These are phyloP conservation scores for Chamaecrista fasciculata DNA, from an alignment of 306 rosid species.

Conservation along the genomic window DNA sequence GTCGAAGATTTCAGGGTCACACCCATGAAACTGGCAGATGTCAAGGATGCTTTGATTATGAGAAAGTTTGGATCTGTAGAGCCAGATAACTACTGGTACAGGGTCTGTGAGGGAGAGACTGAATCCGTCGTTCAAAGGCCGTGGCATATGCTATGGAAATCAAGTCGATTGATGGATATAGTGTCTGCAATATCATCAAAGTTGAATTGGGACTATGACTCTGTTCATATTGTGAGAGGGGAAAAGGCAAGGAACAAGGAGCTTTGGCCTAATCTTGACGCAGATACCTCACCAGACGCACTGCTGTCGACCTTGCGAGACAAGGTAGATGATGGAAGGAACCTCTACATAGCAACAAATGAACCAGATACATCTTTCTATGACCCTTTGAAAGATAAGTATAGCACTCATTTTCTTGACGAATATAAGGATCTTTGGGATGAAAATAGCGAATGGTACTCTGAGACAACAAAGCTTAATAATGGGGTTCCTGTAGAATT, in stretches of 20 bases:
- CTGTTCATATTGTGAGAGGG: slow-evolving; percentile 91
- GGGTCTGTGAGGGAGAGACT: slow-evolving; percentile 97
- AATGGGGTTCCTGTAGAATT: slow-evolving; percentile 74
- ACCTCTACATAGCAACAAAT: slow-evolving; percentile 82
- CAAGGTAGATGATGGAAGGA: slow-evolving; percentile 83
- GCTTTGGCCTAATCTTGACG: slow-evolving; percentile 95
- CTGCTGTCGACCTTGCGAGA: slow-evolving; percentile 71
- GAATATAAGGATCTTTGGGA: slow-evolving; percentile 96
- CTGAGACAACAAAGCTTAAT: slow-evolving; percentile 71
- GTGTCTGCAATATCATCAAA: slow-evolving; percentile 79
- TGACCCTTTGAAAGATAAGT: slow-evolving; percentile 87
- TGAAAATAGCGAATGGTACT: slow-evolving; percentile 75
- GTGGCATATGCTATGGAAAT: slow-evolving; percentile 95
- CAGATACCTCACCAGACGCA: slow-evolving; percentile 74
- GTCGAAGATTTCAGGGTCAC: slow-evolving; percentile 84
- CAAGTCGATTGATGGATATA: slow-evolving; percentile 88
- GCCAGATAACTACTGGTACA: slow-evolving; percentile 95
- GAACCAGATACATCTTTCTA: slow-evolving; percentile 75
- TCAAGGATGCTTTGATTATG: slow-evolving; percentile 76
- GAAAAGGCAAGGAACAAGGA: slow-evolving; percentile 87
- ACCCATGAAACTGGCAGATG: slow-evolving; percentile 75
- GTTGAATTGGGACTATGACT: slow-evolving; percentile 91
- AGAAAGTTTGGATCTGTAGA: slow-evolving; percentile 88
- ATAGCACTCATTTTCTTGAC: slow-evolving; percentile 75
- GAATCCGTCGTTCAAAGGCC: slow-evolving; percentile 88